Percentiles rank a stretch among this genome's conserved stretches.
Conservation (phyloP, 164 flowering plant genomes). For the Vitis rupestris region DNA sequence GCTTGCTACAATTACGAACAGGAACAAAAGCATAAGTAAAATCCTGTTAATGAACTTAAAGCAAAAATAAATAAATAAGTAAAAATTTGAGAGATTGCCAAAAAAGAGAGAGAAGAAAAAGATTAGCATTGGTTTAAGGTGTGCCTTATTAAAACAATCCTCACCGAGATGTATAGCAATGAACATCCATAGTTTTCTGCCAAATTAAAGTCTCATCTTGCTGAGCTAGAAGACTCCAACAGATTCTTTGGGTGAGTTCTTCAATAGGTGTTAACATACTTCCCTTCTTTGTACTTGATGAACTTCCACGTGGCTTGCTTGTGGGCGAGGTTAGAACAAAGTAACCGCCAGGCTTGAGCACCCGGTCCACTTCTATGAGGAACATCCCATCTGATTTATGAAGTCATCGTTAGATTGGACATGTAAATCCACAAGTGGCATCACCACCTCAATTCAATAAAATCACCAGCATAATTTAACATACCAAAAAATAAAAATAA, state of each 20-base stretch:
- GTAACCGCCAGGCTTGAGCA: constrained; percentile 95
- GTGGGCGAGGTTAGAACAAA: constrained; percentile 82
- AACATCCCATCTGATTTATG: constrained; percentile 69
- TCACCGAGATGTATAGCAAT: constrained; percentile 81
- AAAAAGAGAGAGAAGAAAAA: no score
- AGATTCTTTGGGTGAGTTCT: constrained; percentile 61
- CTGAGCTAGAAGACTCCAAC: constrained; percentile 88
- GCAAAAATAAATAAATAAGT: background rate
- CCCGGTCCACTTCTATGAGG: constrained; percentile 84
- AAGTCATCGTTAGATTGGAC: constrained; percentile 20
- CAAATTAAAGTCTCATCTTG: constrained; percentile 93
- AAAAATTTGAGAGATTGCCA: no score
- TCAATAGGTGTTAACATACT: constrained; percentile 50
- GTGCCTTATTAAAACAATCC: constrained; percentile 9
- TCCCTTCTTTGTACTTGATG: constrained; percentile 41
- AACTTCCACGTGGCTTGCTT: constrained; percentile 44
- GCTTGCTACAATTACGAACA: constrained; percentile 41
- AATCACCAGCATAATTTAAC: background rate
- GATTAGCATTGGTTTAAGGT: no score
- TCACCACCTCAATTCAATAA: background rate
- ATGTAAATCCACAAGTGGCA: background rate
- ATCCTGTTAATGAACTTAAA: background rate
- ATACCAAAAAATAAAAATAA: background rate
- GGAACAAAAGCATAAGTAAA: constrained; percentile 10
- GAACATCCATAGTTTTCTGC: constrained; percentile 82